Evolutionary conservation across 2,329 filamentous ascomycete species (phyloP).

Genomic region (Apiospora marii): DNA sequence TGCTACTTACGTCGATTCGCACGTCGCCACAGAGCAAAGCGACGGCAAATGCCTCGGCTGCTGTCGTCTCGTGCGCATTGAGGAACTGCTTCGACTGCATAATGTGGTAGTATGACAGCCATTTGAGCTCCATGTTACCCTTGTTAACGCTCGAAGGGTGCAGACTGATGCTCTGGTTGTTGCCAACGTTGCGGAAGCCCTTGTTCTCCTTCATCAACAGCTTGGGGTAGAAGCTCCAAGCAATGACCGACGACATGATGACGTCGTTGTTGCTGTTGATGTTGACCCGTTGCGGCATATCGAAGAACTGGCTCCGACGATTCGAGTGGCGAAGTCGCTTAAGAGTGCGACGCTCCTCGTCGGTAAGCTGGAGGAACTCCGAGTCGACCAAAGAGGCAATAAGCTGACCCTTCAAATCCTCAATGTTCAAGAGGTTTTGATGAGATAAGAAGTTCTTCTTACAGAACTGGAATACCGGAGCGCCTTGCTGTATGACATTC

Average conservation of each 20-base stretch:
- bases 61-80: slow-evolving; percentile 89
- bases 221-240: slow-evolving; percentile 96
- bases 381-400: slow-evolving; percentile 86
- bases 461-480: slow-evolving; percentile 88
- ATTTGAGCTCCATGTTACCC: slow-evolving; percentile 70
- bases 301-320: slow-evolving; percentile 78
- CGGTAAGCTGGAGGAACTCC: slow-evolving; percentile 78
- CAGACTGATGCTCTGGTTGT: slow-evolving; percentile 88
- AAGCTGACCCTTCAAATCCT: slow-evolving; percentile 93
- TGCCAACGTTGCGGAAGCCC: slow-evolving; percentile 88
- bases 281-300: slow-evolving; percentile 79
- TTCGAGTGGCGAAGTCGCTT: slow-evolving; percentile 73
- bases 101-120: slow-evolving; percentile 95
- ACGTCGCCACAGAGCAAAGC: slow-evolving; percentile 87
- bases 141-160: slow-evolving; percentile 93
- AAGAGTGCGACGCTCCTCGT: slow-evolving; percentile 74
- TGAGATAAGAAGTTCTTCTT: slow-evolving; percentile 91
- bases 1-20: slow-evolving; percentile 75
- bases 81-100: slow-evolving; percentile 92
- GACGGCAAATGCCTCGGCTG: slow-evolving; percentile 82
- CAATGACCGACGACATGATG: slow-evolving; percentile 81
- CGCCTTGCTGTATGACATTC: slow-evolving; percentile 74
- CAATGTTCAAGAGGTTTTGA: slow-evolving; percentile 90
- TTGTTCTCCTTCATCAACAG: slow-evolving; percentile 82
- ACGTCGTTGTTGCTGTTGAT: slow-evolving; percentile 81